Evolutionary conservation across 306 rosid genomes (phyloP).

Genomic region (Betula pendula): DNA sequence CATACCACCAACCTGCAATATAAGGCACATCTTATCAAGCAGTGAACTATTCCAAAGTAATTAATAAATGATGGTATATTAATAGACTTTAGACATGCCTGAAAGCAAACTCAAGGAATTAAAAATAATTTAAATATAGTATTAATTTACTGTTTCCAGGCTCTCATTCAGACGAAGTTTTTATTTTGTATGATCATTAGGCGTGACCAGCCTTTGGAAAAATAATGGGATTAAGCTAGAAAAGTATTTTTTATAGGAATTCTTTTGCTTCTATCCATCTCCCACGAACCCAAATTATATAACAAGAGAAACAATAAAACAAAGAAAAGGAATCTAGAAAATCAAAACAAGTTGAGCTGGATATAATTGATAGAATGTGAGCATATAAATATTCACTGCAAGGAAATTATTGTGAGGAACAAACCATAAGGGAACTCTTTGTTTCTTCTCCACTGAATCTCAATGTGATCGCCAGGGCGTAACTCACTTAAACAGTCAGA

Average conservation of each 20-base stretch:
- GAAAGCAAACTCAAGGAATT: not conserved
- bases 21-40: slow-evolving; percentile 27
- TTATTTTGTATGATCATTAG: slow-evolving; percentile 15
- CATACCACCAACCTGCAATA: slow-evolving; percentile 99
- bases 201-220: slow-evolving; percentile 4
- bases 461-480: slow-evolving; percentile 80
- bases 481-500: slow-evolving; percentile 71
- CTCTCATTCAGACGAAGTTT: slow-evolving; percentile 16
- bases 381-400: not conserved
- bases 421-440: slow-evolving; percentile 94
- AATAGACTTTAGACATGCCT: not conserved
- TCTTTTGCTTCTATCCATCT: not conserved
- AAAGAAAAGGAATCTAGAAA: slow-evolving; percentile 12
- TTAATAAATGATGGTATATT: not conserved
- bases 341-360: not conserved
- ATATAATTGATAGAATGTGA: not conserved
- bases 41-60: not conserved
- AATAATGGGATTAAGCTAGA: slow-evolving; percentile 25
- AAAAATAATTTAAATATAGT: slow-evolving; percentile 2
- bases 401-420: slow-evolving; percentile 28
- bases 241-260: slow-evolving; percentile 11
- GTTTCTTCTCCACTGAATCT: slow-evolving; percentile 97
- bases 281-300: slow-evolving; percentile 1
- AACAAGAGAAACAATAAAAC: not conserved
- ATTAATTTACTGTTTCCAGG: not conserved